Conservation (phyloP, 2,329 filamentous ascomycete genomes). For the Aspergillus sp. region DNA sequence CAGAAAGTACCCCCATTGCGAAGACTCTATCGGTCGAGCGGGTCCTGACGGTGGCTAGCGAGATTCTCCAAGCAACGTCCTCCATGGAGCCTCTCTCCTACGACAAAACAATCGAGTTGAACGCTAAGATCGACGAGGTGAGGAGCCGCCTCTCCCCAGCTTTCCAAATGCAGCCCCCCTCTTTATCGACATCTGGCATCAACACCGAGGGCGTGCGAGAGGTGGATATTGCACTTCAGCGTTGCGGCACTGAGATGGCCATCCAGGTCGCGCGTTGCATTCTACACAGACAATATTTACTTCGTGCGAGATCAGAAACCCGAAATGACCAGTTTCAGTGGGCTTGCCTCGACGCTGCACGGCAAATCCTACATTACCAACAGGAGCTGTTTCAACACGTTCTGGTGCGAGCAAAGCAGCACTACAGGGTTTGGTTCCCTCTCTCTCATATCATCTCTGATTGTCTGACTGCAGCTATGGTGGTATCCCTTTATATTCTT, state of each 20-base stretch:
- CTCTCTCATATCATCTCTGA: constrained; percentile 39
- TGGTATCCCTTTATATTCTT: constrained; percentile 44
- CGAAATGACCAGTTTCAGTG: constrained; percentile 31
- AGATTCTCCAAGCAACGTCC: constrained; percentile 5
- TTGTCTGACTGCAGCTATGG: constrained; percentile 50
- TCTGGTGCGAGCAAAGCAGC: constrained; percentile 41
- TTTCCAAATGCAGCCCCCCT: too few species aligned
- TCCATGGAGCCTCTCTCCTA: constrained; percentile 7
- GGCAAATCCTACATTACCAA: constrained; percentile 46
- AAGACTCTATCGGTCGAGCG: constrained; percentile 11
- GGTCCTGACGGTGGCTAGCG: constrained; percentile 12
- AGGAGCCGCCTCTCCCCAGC: too few species aligned
- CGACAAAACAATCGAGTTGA: constrained; percentile 19
- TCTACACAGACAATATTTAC: too few species aligned
- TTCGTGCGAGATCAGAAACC: too few species aligned
- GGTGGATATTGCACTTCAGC: too few species aligned
- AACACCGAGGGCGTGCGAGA: too few species aligned
- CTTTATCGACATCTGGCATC: too few species aligned
- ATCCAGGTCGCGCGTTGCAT: too few species aligned
- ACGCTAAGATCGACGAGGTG: too few species aligned
- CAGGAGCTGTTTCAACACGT: constrained; percentile 43
- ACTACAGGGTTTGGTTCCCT: constrained; percentile 45
- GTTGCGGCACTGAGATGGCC: too few species aligned
- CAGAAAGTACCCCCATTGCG: constrained; percentile 21
- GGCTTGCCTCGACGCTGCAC: constrained; percentile 47